Evolutionary conservation across 257 asterid species (phyloP).

Genomic region (Linderniella brevidens): DNA sequence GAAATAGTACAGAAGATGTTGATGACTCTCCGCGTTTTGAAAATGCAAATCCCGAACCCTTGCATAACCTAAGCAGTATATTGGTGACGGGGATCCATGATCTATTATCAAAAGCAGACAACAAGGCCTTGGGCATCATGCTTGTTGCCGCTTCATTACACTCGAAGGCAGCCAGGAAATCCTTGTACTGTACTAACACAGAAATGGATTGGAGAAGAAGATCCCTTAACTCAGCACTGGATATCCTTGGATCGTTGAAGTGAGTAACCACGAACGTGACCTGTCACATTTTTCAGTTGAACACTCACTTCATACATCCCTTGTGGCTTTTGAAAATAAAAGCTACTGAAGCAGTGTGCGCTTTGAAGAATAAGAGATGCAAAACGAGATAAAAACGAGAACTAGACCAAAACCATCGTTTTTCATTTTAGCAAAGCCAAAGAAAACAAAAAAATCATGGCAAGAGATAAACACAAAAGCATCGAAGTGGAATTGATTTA

Average conservation of each 20-base stretch:
- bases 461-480: not conserved
- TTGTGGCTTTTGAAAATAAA: no score
- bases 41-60: constrained; percentile 69
- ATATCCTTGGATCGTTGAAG: constrained; percentile 84
- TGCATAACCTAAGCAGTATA: constrained; percentile 65
- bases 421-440: not conserved
- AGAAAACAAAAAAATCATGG: constrained; percentile 3
- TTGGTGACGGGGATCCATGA: constrained; percentile 94
- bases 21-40: constrained; percentile 79
- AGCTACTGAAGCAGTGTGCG: no score
- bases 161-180: constrained; percentile 68
- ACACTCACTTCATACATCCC: no score
- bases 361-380: no score
- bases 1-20: constrained; percentile 62
- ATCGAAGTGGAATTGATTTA: constrained; percentile 6
- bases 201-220: constrained; percentile 93
- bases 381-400: no score
- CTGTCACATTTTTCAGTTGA: constrained; percentile 41
- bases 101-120: constrained; percentile 77
- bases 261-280: constrained; percentile 74
- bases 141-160: constrained; percentile 67
- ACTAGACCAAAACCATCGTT: not conserved
- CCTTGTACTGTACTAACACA: constrained; percentile 75
- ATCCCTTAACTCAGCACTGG: constrained; percentile 79
- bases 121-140: constrained; percentile 66